Evolutionary conservation across 352 stramenopile genomes (phyloP), one percentile per base, ranked within the genome.

Genomic region (Pythium aphanidermatum): DNA sequence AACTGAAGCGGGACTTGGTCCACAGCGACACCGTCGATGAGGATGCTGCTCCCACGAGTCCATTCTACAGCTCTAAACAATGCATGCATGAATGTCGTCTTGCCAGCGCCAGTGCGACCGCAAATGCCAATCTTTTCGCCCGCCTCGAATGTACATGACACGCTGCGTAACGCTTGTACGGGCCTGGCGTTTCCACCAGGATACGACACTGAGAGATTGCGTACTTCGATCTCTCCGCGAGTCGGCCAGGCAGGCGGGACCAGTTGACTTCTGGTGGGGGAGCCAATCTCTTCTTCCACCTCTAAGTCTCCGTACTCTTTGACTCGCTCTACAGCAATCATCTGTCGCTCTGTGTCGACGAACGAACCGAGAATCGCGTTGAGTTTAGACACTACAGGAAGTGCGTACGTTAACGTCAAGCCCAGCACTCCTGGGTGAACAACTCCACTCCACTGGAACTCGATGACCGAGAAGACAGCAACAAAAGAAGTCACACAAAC

Each of bases 241-340:
- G 50, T 39, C 12, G 83, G 77, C 79, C 77, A 78, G 7, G 29
- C 36, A 55, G 13, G 51, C 3, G 48, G 48, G 17, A 43, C 44
- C 24, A 56, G 10, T 14, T 57, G 60, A 25, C 25, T 49, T 9
- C 20, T 27, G 21, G 16, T 20, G 14, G 2, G 47, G 13, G 6
- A 24, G 5, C 3, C 17, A 24, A 16, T 13, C 1, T 29, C n/a
- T 40, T 80, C 71, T 51, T 90, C 80, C 5, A 58, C 42, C 2
- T 71, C 51, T 7, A 93, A 41, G 38, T 69, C 61, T 0, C 60
- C 46, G 63, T 95, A 96, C 57, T 96, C 85, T 24, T 81, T 74
- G 21, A 96, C 68, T 13, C 87, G 81, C 58, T 97, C 86, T 12
- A 96, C 84, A 5, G 78, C 74, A n/a, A 96, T 89, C 79, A 96